These are phyloP conservation scores for Scheffersomyces cryptocercus DNA, from an alignment of 1,139 yeast genomes.

Conservation along the genomic window DNA sequence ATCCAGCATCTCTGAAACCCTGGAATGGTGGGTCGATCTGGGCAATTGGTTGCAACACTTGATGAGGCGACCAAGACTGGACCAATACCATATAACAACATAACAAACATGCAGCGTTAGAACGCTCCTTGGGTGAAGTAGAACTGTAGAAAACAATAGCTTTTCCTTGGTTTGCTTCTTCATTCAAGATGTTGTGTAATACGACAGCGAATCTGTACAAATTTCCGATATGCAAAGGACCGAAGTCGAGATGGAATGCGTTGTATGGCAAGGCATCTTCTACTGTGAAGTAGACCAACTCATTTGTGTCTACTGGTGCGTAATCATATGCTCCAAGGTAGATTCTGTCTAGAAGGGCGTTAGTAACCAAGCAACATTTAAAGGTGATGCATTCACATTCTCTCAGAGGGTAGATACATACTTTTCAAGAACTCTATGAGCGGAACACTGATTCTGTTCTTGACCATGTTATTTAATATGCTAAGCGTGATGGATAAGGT, in stretches of 20 bases:
- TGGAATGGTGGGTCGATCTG: slow-evolving; percentile 93
- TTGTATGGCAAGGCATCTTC: slow-evolving; percentile 92
- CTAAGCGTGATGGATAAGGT: not conserved
- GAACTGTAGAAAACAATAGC: slow-evolving; percentile 90
- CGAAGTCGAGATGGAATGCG: slow-evolving; percentile 92
- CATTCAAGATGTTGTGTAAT: slow-evolving; percentile 86
- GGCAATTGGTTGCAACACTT: slow-evolving; percentile 90
- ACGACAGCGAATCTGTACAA: slow-evolving; percentile 93
- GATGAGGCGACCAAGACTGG: slow-evolving; percentile 98
- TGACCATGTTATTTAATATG: slow-evolving; percentile 15
- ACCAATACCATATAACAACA: slow-evolving; percentile 95
- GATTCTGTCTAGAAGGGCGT: slow-evolving; percentile 59
- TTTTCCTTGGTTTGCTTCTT: slow-evolving; percentile 78
- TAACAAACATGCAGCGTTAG: slow-evolving; percentile 91
- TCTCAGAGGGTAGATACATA: slow-evolving; percentile 20
- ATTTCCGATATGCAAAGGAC: slow-evolving; percentile 92
- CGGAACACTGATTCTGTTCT: slow-evolving; percentile 28
- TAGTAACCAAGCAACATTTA: slow-evolving; percentile 14
- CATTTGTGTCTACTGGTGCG: slow-evolving; percentile 74
- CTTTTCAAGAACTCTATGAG: slow-evolving; percentile 49
- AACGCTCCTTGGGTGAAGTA: slow-evolving; percentile 75
- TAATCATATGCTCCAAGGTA: slow-evolving; percentile 88
- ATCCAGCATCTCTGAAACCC: slow-evolving; percentile 96
- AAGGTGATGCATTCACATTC: not conserved
- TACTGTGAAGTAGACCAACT: slow-evolving; percentile 82